A percentile compares a stretch with the other conserved stretches of the same genome.
These are phyloP conservation scores for Claviceps spartinae DNA, from an alignment of 2,329 filamentous ascomycete genomes.

Conservation along the genomic window DNA sequence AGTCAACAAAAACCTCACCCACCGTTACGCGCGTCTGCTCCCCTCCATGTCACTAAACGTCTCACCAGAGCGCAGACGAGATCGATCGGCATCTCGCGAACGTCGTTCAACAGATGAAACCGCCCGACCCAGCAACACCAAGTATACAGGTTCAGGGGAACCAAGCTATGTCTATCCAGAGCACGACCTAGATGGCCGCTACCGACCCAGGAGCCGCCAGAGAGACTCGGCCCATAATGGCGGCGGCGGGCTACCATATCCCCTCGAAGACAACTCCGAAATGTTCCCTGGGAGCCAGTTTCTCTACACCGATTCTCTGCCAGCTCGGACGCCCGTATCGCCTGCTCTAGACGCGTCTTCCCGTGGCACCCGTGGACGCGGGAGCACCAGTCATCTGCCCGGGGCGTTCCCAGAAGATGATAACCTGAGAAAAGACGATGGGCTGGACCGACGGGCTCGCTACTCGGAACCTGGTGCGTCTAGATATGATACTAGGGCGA, in stretches of 20 bases:
- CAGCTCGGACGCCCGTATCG: constrained; percentile 21
- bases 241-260: constrained; percentile 22
- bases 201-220: constrained; percentile 17
- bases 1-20: not conserved
- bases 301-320: constrained; percentile 23
- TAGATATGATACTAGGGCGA: constrained; percentile 7
- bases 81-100: constrained; percentile 30
- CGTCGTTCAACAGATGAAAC: constrained; percentile 19
- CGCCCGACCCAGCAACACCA: constrained; percentile 16
- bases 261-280: constrained; percentile 22
- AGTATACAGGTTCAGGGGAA: constrained; percentile 27
- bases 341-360: constrained; percentile 22
- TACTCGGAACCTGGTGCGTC: constrained; percentile 14
- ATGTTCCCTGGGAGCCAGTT: constrained; percentile 25
- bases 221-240: constrained; percentile 19
- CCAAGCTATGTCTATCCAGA: constrained; percentile 28
- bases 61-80: constrained; percentile 29
- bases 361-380: constrained; percentile 18
- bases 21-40: not conserved
- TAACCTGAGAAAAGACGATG: constrained; percentile 8
- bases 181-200: constrained; percentile 27
- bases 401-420: constrained; percentile 22
- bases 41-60: constrained; percentile 37
- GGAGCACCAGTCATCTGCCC: constrained; percentile 14
- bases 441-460: constrained; percentile 11